phyloP scores from a whole-genome alignment of 1,284 basidiomycete species.

The Apiotrichum sp. region DNA sequence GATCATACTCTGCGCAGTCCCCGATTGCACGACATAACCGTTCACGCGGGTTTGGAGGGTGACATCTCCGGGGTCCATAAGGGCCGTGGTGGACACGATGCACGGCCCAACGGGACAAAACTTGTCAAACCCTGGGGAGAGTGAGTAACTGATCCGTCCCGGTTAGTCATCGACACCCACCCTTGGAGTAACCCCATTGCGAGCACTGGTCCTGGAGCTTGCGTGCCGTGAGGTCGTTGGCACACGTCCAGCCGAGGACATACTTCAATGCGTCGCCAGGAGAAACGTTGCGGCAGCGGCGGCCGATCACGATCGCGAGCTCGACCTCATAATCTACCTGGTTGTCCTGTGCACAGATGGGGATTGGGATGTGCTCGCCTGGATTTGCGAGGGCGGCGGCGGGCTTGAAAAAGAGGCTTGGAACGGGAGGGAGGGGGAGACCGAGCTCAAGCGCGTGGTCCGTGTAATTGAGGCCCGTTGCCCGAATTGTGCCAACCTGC shows the following conservation, averaged over 20 bases:
- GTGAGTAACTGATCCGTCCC: no score
- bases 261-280: slow-evolving; percentile 71
- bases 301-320: slow-evolving; percentile 76
- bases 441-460: slow-evolving; percentile 24
- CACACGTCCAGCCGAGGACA: slow-evolving; percentile 70
- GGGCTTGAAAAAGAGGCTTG: slow-evolving; percentile 76
- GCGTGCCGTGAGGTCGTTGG: slow-evolving; percentile 77
- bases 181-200: slow-evolving; percentile 80
- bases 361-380: slow-evolving; percentile 60
- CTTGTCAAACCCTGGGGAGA: slow-evolving; percentile 29
- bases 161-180: slow-evolving; percentile 38
- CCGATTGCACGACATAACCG: slow-evolving; percentile 62
- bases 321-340: slow-evolving; percentile 84
- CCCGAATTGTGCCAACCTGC: slow-evolving; percentile 30
- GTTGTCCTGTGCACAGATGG: slow-evolving; percentile 61
- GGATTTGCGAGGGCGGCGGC: slow-evolving; percentile 65
- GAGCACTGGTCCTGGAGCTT: slow-evolving; percentile 60
- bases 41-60: slow-evolving; percentile 64
- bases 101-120: slow-evolving; percentile 63
- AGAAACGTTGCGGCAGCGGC: slow-evolving; percentile 66
- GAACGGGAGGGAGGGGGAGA: slow-evolving; percentile 51
- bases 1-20: slow-evolving; percentile 53
- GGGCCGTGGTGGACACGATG: slow-evolving; percentile 59
- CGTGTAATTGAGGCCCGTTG: slow-evolving; percentile 32
- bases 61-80: slow-evolving; percentile 66